A percentile compares a stretch with the other conserved stretches of the same genome.
phyloP scores from a whole-genome alignment of 768 basidiomycete genomes.

The Termitomyces sp. region DNA sequence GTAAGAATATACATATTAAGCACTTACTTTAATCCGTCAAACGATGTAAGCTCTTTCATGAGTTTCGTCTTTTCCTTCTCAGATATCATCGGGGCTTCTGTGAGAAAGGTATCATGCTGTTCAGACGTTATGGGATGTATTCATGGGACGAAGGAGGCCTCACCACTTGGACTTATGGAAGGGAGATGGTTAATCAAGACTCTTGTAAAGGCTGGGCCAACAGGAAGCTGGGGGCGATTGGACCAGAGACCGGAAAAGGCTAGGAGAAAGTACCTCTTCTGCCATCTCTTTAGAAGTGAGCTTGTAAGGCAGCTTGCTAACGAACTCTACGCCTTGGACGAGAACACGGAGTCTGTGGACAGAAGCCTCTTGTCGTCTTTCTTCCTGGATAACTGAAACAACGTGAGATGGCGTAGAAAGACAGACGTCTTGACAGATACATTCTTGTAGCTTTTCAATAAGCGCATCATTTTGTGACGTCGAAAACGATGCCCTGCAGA shows the following conservation, averaged over 20 bases:
- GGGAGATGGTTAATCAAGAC: neutral
- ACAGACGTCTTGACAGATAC: neutral
- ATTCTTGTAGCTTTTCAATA: neutral
- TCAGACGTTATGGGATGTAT: neutral
- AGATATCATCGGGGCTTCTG: neutral
- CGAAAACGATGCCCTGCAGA: neutral
- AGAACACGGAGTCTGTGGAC: neutral
- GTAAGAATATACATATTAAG: neutral
- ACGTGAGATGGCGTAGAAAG: neutral
- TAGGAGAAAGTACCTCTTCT: neutral
- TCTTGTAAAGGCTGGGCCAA: neutral
- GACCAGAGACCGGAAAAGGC: neutral
- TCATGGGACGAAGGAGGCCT: neutral
- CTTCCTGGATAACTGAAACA: neutral
- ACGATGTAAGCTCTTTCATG: neutral
- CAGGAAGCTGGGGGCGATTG: slow-evolving; percentile 17
- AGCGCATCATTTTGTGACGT: neutral
- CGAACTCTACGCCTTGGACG: neutral
- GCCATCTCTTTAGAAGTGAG: slow-evolving; percentile 1
- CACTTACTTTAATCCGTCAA: neutral
- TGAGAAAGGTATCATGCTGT: neutral
- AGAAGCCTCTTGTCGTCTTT: neutral
- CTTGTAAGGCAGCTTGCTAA: slow-evolving; percentile 3
- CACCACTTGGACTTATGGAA: neutral
- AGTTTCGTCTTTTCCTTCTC: neutral